Base-by-base conservation (phyloP, 495 filamentous ascomycete genomes). In the Geoglossum glabrum region DNA sequence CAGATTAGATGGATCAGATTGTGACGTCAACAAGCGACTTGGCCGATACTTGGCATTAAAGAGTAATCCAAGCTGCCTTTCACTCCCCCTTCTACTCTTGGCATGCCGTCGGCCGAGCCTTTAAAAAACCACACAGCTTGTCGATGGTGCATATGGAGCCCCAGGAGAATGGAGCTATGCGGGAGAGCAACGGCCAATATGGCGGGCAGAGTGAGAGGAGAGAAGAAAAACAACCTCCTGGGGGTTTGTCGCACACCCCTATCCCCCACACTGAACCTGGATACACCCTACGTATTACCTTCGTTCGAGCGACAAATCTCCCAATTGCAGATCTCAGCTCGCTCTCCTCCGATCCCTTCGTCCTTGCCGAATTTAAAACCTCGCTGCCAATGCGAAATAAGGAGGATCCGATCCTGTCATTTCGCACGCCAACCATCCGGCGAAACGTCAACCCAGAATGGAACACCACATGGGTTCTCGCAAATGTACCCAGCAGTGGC, bases 401-500 rank as follows among this genome's bases (percentile, higher is more conserved):
- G 61, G 83, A 92, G 67, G 82, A 87, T 62, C 84, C 87, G 0
- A 68, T 74, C 3, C 68, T 92, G 31, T 69, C 71, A n/a, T 80
- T 82, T 60, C 80, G 90, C 4, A 93, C 88, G 0, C 79, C 76
- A 0, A 96, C 90, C 0, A 68, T 90, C 13, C 79, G 81, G 49
- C 79, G 72, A 55, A 79, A 75, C 40, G 79, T 76, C 7, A 76
- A 92, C 61, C 87, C 90, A 0, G 72, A 70, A 19, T 97, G 90
- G 90, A 78, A 94, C 43, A 76, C 78, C 21, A 79, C 86, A 33
- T 97, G 90, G 90, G 78, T 86, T 36, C 81, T 97, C 33, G 83
- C 85, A 50, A 90, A 94, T 62, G 75, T 97, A 0, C 87, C 90
- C 0, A 70, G 79, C 0, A 78, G 76, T 0, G 90, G 90, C 0